Evolutionary conservation across 495 filamentous ascomycete species (phyloP), one percentile per base, ranked within the genome.

Genomic region (Podospora pseudocomata): DNA sequence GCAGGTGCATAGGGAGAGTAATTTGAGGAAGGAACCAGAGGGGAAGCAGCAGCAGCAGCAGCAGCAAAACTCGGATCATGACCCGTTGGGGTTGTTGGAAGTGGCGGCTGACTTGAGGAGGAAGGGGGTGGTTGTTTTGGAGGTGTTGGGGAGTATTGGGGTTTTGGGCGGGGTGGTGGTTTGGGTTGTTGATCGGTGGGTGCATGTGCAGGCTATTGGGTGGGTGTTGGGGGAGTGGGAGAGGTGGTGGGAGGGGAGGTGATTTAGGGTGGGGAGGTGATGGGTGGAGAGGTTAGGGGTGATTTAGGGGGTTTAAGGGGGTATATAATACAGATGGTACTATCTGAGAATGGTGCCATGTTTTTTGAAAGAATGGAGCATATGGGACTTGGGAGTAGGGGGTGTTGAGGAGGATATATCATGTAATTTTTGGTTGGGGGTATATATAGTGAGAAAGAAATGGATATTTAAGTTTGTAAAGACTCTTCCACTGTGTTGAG

Each of bases 71-170:
- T 53, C 39, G 18, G 75, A 82, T 64, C 73, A 90, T 65, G 93
- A 97, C 76, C 93, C 93, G 5, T 80, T 96, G 0, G 92, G 92
- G 3, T 71, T 96, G 26, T 80, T 94, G 67, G 83, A 88, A 67
- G 87, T 91, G 74, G 85, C 86, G 11, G 89, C 89, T n/a, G 86
- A 89, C 30, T 72, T 96, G 67, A 85, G 84, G 67, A 81, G 83
- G 28, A 86, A 83, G 66, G 86, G 92, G 2, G 89, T 90, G 85
- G 68, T 88, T 60, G 86, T 90, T 3, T 77, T 96, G n/a, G 89
- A 92, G 77, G 84, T 97, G 15, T 80, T 94, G n/a, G 90, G 92
- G 0, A 86, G 88, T 55, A 82, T 92, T 60, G 89, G 92, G 0
- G 80, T 94, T 19, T 76, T 95, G 15, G 90, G 92, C 20, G 92